Base-by-base conservation (phyloP, 495 filamentous ascomycete species). In the Trichoderma virens region DNA sequence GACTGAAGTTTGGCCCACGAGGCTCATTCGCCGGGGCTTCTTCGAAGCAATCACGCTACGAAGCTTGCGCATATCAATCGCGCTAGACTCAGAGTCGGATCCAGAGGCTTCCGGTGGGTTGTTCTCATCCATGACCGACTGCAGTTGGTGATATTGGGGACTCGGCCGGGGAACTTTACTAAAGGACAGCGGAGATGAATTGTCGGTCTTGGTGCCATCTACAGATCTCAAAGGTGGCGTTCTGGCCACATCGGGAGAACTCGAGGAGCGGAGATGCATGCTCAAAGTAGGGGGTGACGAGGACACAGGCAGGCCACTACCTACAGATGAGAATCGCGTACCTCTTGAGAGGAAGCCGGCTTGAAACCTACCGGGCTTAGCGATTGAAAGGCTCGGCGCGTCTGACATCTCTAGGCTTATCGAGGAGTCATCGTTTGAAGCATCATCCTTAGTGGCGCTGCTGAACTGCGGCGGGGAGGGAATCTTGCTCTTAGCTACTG, bases 301-400 rank as follows among this genome's bases (percentile, higher is more conserved):
- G 11, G 51, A 56, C 9, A 56, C 51, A 2, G 51, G 51, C 27
- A 56, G 51, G 11, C 51, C 51, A n/a, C 51, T 56, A 56, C 51
- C 25, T 16, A 5, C 39, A 14, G 67, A 54, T 0, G 74, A 70
- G 1, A 67, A 54, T 13, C 72, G 68, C 31, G 70, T 31, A 25
- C 27, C 62, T 78, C 96, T 96, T 23, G 89, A 87, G 62, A 98
- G 78, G 73, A 96, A 97, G 30, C 94, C 94, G 35, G 92, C 82
- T 71, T 96, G 90, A 80, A 98, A 97, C 38, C 94, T 83, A 74
- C 85, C 92, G 62, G 82, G 85, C 69, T 90, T 92, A 68, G 80
- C 71, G 61, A 75, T 68, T 28, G 67, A 68, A 1, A 82, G 66
- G n/a, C 68, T 72, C 20, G 74, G 71, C 27, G 70, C 66, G 35